These are phyloP conservation scores for Choanephora cucurbitarum DNA, from an alignment of 371 early-diverging fungal species.

Conservation along the genomic window DNA sequence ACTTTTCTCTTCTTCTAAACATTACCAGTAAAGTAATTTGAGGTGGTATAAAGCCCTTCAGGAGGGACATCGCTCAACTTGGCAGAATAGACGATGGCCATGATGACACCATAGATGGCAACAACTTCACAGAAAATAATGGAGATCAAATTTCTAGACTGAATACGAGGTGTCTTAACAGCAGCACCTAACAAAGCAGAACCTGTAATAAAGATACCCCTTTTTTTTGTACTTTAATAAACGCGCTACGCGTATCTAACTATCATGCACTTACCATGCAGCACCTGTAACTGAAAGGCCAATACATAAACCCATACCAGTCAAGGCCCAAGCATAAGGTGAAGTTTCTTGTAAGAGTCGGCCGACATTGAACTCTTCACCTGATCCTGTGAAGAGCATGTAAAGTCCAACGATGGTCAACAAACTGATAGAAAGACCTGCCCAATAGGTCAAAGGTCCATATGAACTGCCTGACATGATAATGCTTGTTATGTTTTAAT, in stretches of 20 bases:
- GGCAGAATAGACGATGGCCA: constrained; percentile 94
- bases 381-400: constrained; percentile 84
- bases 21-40: constrained; percentile 69
- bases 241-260: constrained; percentile 1
- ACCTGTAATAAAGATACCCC: constrained; percentile 96
- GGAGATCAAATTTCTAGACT: constrained; percentile 95
- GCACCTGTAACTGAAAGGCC: constrained; percentile 94
- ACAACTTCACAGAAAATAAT: constrained; percentile 99
- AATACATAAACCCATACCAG: constrained; percentile 87
- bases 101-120: constrained; percentile 97
- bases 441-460: constrained; percentile 25
- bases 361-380: constrained; percentile 87
- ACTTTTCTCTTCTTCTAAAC: not conserved
- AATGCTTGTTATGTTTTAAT: too few relatives aligned
- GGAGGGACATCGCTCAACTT: constrained; percentile 67
- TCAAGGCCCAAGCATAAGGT: constrained; percentile 90
- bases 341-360: constrained; percentile 72
- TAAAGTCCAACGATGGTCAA: constrained; percentile 66
- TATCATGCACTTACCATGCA: constrained; percentile 89
- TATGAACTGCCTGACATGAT: not conserved
- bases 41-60: constrained; percentile 46
- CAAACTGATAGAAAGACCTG: constrained; percentile 33
- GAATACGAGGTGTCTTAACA: constrained; percentile 91
- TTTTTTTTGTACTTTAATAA: constrained; percentile 23
- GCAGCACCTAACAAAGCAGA: constrained; percentile 90